Evolutionary conservation across 495 filamentous ascomycete species (phyloP).

Genomic region (Neurospora tetrasperma): DNA sequence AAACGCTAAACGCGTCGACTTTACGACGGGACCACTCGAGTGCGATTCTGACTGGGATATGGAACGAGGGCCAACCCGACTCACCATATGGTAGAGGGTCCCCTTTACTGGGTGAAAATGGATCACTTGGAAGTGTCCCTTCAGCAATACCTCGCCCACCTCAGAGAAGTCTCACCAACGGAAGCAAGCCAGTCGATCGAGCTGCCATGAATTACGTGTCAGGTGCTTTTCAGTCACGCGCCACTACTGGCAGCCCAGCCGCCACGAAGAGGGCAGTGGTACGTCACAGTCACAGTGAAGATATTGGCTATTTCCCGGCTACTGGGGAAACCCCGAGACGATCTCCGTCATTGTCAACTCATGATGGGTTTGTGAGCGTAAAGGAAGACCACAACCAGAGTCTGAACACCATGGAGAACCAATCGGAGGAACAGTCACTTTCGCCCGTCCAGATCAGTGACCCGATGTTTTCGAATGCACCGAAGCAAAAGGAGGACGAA

Average conservation of each 20-base stretch:
- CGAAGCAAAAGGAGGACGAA: constrained; percentile 15
- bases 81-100: constrained; percentile 26
- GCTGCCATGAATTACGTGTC: constrained; percentile 5
- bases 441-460: background rate
- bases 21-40: constrained; percentile 36
- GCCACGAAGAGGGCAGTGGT: constrained; percentile 7
- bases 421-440: background rate
- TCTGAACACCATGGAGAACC: background rate
- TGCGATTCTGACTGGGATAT: constrained; percentile 44
- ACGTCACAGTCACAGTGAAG: constrained; percentile 11
- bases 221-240: constrained; percentile 12
- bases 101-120: constrained; percentile 7
- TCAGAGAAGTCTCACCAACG: background rate
- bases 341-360: constrained; percentile 3
- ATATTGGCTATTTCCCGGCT: constrained; percentile 2
- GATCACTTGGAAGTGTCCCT: constrained; percentile 1
- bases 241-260: background rate
- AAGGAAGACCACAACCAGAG: background rate
- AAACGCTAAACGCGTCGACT: background rate
- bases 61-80: constrained; percentile 51
- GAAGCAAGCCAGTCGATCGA: constrained; percentile 2
- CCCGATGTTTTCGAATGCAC: background rate
- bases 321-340: background rate
- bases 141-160: constrained; percentile 3
- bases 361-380: constrained; percentile 16